Conservation (phyloP, 805 yeast genomes). For the Zygoascus biomembranicola region DNA sequence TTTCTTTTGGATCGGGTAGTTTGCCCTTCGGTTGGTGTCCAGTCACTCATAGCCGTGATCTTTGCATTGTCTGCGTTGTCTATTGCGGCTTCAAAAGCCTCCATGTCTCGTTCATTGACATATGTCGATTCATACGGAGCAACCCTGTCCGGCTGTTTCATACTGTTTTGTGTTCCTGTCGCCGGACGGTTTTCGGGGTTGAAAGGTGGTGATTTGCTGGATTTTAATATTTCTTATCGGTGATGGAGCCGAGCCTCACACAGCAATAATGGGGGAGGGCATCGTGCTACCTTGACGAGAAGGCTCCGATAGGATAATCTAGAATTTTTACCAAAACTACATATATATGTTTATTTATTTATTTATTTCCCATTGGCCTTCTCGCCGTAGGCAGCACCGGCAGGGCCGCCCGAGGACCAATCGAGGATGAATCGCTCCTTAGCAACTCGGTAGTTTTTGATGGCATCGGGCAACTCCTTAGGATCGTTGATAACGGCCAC, state of each 20-base stretch:
- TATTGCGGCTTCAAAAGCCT: neutral
- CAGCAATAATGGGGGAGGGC: neutral
- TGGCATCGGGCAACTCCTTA: slow-evolving; percentile 56
- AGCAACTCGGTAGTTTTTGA: slow-evolving; percentile 56
- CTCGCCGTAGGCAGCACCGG: neutral
- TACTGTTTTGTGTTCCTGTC: neutral
- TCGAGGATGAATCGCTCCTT: slow-evolving; percentile 65
- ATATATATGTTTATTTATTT: neutral
- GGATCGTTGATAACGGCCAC: slow-evolving; percentile 60
- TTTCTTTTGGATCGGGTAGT: neutral
- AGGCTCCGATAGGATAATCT: no score
- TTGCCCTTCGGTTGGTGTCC: slow-evolving; percentile 1
- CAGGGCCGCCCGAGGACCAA: slow-evolving; percentile 37
- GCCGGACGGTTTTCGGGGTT: neutral
- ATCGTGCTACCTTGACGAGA: no score
- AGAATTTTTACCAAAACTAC: neutral
- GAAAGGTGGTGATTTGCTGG: neutral
- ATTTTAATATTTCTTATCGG: neutral
- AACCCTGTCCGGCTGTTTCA: neutral
- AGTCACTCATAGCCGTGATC: neutral
- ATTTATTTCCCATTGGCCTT: neutral
- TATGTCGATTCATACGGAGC: neutral
- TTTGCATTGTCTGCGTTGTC: neutral
- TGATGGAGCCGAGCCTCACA: neutral
- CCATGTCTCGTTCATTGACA: neutral